Percentiles rank a stretch among this genome's conserved stretches.
phyloP scores from a whole-genome alignment of 2,329 filamentous ascomycete species.

The Colletotrichum sojae region DNA sequence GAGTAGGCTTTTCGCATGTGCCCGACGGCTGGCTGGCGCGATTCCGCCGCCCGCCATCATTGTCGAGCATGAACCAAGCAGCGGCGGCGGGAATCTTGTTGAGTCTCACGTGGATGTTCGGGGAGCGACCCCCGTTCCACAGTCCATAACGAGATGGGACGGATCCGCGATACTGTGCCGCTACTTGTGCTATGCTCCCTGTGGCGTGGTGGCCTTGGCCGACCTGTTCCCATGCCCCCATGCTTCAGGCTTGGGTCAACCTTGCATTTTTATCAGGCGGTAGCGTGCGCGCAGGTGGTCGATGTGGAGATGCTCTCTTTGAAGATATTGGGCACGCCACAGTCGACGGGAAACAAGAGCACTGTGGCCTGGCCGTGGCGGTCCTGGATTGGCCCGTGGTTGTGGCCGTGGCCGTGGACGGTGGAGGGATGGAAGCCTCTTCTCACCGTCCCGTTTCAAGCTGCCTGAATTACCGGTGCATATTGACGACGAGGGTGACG shows the following conservation, averaged over 20 bases:
- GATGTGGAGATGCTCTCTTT: constrained; percentile 35
- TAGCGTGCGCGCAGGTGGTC: constrained; percentile 35
- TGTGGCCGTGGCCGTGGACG: constrained; percentile 15
- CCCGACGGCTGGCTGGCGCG: constrained; percentile 17
- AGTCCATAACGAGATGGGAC: constrained; percentile 28
- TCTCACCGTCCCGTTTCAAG: constrained; percentile 35
- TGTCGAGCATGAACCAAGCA: constrained; percentile 33
- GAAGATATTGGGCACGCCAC: constrained; percentile 32
- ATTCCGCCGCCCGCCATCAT: constrained; percentile 30
- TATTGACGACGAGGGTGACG: constrained; percentile 27
- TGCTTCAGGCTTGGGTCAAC: constrained; percentile 33
- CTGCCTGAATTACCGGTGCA: constrained; percentile 24
- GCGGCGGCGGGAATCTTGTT: constrained; percentile 35
- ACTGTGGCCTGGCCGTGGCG: constrained; percentile 26
- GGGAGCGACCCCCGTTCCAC: constrained; percentile 33
- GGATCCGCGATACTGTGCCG: constrained; percentile 37
- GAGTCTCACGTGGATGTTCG: constrained; percentile 35
- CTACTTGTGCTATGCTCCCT: background rate
- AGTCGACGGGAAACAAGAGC: constrained; percentile 1
- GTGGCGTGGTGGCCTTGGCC: constrained; percentile 32
- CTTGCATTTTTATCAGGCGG: constrained; percentile 37
- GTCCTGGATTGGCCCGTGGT: constrained; percentile 28
- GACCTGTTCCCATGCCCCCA: constrained; percentile 37
- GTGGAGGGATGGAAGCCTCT: background rate
- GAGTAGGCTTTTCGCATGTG: constrained; percentile 27